These are phyloP conservation scores for Blastomyces silverae DNA, from an alignment of 2,329 filamentous ascomycete genomes.

Conservation along the genomic window DNA sequence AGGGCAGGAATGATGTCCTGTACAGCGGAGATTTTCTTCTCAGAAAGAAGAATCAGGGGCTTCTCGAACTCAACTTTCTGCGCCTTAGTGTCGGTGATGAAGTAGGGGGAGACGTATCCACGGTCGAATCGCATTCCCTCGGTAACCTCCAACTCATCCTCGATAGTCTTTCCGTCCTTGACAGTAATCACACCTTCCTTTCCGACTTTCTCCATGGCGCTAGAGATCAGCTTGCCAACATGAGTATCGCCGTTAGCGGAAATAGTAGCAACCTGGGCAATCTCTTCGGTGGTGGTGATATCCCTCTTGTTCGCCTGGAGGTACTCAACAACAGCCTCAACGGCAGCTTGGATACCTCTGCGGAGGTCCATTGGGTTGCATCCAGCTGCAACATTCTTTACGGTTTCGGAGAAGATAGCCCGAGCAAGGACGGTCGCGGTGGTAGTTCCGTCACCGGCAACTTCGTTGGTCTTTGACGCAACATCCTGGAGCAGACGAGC, in stretches of 20 bases:
- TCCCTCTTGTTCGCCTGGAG: conserved; percentile 94
- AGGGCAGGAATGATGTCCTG: conserved; percentile 98
- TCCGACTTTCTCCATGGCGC: conserved; percentile 99
- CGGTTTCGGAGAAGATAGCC: conserved; percentile 98
- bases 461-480: conserved; percentile 98
- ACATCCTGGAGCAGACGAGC: conserved; percentile 95
- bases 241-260: conserved; percentile 94
- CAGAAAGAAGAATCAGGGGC: conserved; percentile 93
- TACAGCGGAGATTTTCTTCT: conserved; percentile 99
- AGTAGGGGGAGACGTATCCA: conserved; percentile 97
- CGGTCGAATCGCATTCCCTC: conserved; percentile 99
- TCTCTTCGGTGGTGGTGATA: conserved; percentile 94
- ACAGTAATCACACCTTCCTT: conserved; percentile 99
- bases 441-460: conserved; percentile 96
- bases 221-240: conserved; percentile 92
- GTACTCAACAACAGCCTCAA: conserved; percentile 89
- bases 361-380: conserved; percentile 99
- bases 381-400: conserved; percentile 98
- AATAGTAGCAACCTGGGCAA: conserved; percentile 97
- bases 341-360: conserved; percentile 92
- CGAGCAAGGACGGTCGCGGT: conserved; percentile 94
- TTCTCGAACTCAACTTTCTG: conserved; percentile 99
- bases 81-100: conserved; percentile 98
- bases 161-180: conserved; percentile 98
- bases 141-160: conserved; percentile 96